A percentile compares a stretch with the other conserved stretches of the same genome.
These are phyloP conservation scores for Trichoderma koningiopsis DNA, from an alignment of 2,329 filamentous ascomycete genomes.

Conservation along the genomic window DNA sequence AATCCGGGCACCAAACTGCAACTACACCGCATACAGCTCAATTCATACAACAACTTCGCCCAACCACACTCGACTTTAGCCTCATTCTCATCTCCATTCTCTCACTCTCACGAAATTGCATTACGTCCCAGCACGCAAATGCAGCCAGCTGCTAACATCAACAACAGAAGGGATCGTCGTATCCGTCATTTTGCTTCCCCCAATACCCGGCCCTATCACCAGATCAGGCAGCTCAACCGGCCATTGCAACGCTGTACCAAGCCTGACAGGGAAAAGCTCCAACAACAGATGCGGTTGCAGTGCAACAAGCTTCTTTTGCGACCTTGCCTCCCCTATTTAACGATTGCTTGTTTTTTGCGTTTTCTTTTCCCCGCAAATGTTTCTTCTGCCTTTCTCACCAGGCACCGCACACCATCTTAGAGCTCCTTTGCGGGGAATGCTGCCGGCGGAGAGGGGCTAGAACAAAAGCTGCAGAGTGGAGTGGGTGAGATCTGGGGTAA, in stretches of 20 bases:
- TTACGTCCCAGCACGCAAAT: not conserved
- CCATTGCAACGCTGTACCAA: not conserved
- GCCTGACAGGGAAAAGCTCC: not conserved
- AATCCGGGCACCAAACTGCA: not conserved
- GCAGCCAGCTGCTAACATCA: not conserved
- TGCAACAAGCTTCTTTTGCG: not conserved
- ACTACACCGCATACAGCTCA: not conserved
- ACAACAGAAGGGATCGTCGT: not conserved
- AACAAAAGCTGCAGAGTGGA: not conserved
- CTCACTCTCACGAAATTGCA: not conserved
- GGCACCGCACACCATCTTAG: not conserved
- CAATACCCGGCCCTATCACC: not conserved
- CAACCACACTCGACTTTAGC: not conserved
- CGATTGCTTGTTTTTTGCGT: not conserved
- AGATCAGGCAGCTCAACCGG: conserved; percentile 19
- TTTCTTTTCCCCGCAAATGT: not conserved
- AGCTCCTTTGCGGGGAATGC: conserved; percentile 7
- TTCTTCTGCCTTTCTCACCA: not conserved
- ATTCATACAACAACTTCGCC: not conserved
- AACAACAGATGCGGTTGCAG: not conserved
- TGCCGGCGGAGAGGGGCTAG: not conserved
- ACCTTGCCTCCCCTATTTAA: not conserved
- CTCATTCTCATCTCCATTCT: not conserved
- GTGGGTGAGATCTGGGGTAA: conserved; percentile 14
- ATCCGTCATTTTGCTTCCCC: not conserved